Base-by-base conservation (phyloP, 495 filamentous ascomycete species). In the Trichoderma asperelloides region DNA sequence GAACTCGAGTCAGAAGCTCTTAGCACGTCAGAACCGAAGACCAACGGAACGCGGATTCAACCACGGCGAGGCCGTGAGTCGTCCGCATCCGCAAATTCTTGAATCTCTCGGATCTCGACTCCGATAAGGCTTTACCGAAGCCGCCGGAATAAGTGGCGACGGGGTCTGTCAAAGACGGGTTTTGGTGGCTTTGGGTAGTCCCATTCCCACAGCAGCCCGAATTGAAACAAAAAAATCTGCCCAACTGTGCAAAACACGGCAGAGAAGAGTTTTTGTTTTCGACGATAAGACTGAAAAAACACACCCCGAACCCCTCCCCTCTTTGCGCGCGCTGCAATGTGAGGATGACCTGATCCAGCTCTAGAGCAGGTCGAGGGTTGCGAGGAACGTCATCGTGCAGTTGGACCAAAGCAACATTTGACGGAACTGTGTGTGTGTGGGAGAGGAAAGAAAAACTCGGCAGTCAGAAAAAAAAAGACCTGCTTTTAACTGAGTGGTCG, bases 91-190 rank as follows among this genome's bases (percentile, higher is more conserved):
- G 43, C 13, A 47, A 47, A 6, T 47, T 47, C 43, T 12, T 15
- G 43, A 47, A 47, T 47, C 43, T 47, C 43, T 18, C 15, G 15
- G 15, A n/a, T 15, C 43, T 47, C 43, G 13, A 47, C 43, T n/a
- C 18, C 18, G 43, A n/a, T n/a, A 15, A 47, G 11, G 43, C 41
- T 6, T 55, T 55, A 55, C 49, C 49, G 49, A 55, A 55, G 16
- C 49, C 49, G 49, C 49, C 49, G 49, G 49, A 55, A 55, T 11
- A 55, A n/a, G 49, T 55, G 49, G 49, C 49, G 49, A 55, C 49
- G 16, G 21, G 33, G 33, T 37, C n/a, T 49, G 18, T 13, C 45
- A 49, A 49, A 49, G 18, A 49, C 9, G 18, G 18, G 45, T 49
- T 49, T 49, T 49, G 18, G 49, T 55, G 41, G 41, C 41, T 18